Conservation (phyloP, 345 rosid species). For the Salix caprea region DNA sequence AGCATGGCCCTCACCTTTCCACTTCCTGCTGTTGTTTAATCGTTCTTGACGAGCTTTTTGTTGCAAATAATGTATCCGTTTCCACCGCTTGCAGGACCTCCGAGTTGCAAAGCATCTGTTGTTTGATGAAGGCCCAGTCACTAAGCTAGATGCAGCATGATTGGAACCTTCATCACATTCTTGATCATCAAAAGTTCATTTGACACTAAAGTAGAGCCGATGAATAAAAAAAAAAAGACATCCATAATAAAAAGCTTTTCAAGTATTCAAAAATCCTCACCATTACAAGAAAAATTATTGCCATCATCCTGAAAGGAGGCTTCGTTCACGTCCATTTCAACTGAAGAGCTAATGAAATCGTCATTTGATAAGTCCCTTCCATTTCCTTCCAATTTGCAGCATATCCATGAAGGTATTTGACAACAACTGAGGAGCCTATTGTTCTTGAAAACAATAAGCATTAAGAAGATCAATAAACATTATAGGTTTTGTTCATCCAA, state of each 20-base stretch:
- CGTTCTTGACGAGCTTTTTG: conserved; percentile 91
- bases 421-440: conserved; percentile 67
- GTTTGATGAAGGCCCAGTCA: conserved; percentile 44
- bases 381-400: conserved; percentile 75
- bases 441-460: conserved; percentile 38
- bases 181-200: conserved; percentile 9
- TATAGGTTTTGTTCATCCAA: conserved; percentile 5
- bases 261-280: conserved; percentile 28
- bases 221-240: neutral
- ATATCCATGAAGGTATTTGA: conserved; percentile 81
- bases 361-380: conserved; percentile 44
- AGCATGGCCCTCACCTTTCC: conserved; percentile 73
- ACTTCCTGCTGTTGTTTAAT: conserved; percentile 79
- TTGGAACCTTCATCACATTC: conserved; percentile 40
- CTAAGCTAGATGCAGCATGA: conserved; percentile 41
- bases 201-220: neutral
- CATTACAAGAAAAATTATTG: conserved; percentile 36
- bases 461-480: conserved; percentile 9
- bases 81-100: conserved; percentile 84
- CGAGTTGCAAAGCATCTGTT: conserved; percentile 54
- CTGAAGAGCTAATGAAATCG: conserved; percentile 47
- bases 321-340: conserved; percentile 92
- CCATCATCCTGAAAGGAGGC: conserved; percentile 29
- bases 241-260: neutral
- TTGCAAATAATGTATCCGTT: conserved; percentile 70